Evolutionary conservation across 139 green algal species (phyloP).

Genomic region (Asterochloris sp.): DNA sequence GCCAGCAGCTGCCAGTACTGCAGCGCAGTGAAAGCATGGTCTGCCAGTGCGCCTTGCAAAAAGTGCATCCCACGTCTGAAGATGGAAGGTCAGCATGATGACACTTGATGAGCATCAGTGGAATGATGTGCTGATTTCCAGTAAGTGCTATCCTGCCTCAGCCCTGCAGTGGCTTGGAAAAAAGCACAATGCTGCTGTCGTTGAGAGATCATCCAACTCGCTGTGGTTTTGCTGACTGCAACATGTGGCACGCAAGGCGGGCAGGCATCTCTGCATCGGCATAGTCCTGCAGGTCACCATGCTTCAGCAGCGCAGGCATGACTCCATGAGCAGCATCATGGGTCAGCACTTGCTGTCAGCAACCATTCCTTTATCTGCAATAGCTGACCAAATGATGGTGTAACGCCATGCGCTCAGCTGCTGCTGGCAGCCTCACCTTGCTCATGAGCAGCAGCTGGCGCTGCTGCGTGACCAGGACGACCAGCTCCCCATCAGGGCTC

Average conservation of each 20-base stretch:
- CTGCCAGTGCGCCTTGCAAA: neutral
- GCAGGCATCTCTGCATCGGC: too few species aligned
- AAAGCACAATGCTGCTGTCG: too few species aligned
- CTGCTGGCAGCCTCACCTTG: constrained; percentile 23
- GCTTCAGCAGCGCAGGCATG: too few species aligned
- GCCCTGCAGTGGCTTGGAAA: neutral
- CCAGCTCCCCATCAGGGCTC: constrained; percentile 81
- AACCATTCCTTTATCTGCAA: neutral
- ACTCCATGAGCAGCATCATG: neutral
- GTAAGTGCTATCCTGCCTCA: neutral
- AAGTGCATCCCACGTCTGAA: neutral
- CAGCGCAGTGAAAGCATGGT: neutral
- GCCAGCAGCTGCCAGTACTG: constrained; percentile 49
- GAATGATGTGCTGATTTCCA: neutral
- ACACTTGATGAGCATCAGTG: neutral
- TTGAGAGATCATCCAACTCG: too few species aligned
- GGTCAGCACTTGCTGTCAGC: neutral
- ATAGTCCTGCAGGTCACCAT: too few species aligned
- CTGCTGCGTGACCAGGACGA: constrained; percentile 55
- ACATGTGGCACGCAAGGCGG: too few species aligned
- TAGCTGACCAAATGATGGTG: neutral
- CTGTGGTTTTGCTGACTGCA: too few species aligned
- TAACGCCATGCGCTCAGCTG: neutral
- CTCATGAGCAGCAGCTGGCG: constrained; percentile 80
- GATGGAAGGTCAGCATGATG: neutral